These are phyloP conservation scores for Candida morakotiae DNA, from an alignment of 805 yeast species.

Conservation along the genomic window DNA sequence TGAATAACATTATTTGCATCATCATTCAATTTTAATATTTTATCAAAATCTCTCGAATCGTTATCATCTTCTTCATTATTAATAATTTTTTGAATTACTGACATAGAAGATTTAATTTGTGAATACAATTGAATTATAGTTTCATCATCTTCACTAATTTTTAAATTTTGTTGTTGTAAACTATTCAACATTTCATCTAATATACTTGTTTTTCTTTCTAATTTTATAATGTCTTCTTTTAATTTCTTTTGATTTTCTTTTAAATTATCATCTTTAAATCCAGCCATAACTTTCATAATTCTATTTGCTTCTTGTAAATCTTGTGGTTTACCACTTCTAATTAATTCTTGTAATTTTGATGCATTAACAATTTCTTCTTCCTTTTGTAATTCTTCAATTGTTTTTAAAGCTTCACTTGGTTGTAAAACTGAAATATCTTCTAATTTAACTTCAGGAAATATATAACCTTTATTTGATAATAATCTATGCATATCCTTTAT, in stretches of 20 bases:
- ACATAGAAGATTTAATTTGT: conserved; percentile 78
- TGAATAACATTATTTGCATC: conserved; percentile 63
- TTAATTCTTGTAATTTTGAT: conserved; percentile 92
- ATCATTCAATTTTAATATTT: conserved; percentile 68
- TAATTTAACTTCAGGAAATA: conserved; percentile 84
- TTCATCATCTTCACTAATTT: conserved; percentile 41
- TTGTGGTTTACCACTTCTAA: conserved; percentile 91
- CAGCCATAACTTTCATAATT: conserved; percentile 97
- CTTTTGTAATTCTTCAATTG: conserved; percentile 83
- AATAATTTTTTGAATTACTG: conserved; percentile 79
- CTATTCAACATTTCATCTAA: conserved; percentile 74
- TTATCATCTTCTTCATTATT: conserved; percentile 70
- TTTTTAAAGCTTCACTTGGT: conserved; percentile 81
- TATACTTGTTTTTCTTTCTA: conserved; percentile 81
- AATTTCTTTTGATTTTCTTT: conserved; percentile 75
- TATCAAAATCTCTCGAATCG: conserved; percentile 59
- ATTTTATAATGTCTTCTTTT: conserved; percentile 76
- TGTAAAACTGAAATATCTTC: conserved; percentile 92
- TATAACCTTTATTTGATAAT: conserved; percentile 83
- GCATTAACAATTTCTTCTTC: conserved; percentile 92
- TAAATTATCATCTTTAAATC: conserved; percentile 80
- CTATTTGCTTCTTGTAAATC: conserved; percentile 96
- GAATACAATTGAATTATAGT: conserved; percentile 75
- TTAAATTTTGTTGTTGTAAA: neutral
- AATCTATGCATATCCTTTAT: conserved; percentile 95